Conservation (phyloP, 148 eudicot genomes). For the Limonium bicolor region DNA sequence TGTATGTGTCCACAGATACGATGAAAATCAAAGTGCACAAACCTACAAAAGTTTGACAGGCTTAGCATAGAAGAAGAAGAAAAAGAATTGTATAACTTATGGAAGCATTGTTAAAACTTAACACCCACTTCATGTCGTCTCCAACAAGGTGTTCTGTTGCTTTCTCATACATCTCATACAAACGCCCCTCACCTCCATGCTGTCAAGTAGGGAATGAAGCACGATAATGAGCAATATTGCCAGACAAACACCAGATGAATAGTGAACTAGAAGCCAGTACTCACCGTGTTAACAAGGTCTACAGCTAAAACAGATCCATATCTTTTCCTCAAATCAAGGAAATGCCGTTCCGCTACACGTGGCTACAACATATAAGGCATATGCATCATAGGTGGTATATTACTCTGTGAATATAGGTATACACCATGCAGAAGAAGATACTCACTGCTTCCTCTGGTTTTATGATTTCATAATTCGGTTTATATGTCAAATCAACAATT, state of each 20-base stretch:
- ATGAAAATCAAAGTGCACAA: constrained; percentile 92
- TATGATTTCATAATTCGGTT: constrained; percentile 82
- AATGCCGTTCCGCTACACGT: constrained; percentile 78
- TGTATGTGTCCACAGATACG: constrained; percentile 78
- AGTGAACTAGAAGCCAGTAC: background rate
- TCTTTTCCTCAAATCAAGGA: constrained; percentile 75
- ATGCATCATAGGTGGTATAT: constrained; percentile 5
- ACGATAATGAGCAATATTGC: background rate
- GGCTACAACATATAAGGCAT: constrained; percentile 36
- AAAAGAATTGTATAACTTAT: too few species aligned
- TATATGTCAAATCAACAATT: constrained; percentile 89
- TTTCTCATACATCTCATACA: constrained; percentile 52
- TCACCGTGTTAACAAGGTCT: constrained; percentile 92
- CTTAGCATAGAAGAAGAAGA: constrained; percentile 7
- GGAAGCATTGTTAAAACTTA: too few species aligned
- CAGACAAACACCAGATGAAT: background rate
- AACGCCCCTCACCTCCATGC: constrained; percentile 92
- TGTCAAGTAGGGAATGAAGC: constrained; percentile 14
- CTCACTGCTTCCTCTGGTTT: constrained; percentile 83
- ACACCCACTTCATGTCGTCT: constrained; percentile 60
- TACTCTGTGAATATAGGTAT: too few species aligned
- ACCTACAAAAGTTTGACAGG: constrained; percentile 22
- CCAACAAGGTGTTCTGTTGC: constrained; percentile 53
- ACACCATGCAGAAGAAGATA: too few species aligned
- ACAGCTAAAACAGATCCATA: constrained; percentile 79